A percentile compares a stretch with the other conserved stretches of the same genome.
Conservation (phyloP, 139 green algal species). For the Chlamydomonas applanata region DNA sequence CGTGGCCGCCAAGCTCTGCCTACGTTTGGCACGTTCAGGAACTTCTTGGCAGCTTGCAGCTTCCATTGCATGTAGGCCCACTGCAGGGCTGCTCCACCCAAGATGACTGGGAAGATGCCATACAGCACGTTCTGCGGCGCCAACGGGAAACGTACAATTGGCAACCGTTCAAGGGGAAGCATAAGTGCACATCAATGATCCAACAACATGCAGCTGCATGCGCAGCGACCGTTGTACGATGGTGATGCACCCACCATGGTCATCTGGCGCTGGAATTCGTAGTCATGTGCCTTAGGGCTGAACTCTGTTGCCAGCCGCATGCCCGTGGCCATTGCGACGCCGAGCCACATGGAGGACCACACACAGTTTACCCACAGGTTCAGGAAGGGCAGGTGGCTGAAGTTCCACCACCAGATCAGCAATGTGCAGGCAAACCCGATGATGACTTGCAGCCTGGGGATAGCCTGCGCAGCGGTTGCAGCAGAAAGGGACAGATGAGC, state of each 20-base stretch:
- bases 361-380: background rate
- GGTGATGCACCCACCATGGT: no score
- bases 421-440: no score
- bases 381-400: background rate
- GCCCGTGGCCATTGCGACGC: slow-evolving; percentile 2
- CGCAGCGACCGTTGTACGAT: no score
- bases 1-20: no score
- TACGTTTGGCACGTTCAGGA: background rate
- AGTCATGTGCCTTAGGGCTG: no score
- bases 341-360: slow-evolving; percentile 10
- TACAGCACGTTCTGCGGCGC: slow-evolving; percentile 25
- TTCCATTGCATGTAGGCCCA: slow-evolving; percentile 3
- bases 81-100: background rate
- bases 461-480: background rate
- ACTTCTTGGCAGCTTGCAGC: slow-evolving; percentile 7
- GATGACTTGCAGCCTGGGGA: no score
- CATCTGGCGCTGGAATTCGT: no score
- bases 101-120: slow-evolving; percentile 17
- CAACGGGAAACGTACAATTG: no score
- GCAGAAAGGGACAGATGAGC: background rate
- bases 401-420: slow-evolving; percentile 1
- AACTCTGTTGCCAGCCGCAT: background rate
- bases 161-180: no score
- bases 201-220: background rate
- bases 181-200: background rate